Evolutionary conservation across 225 moss, liverwort and hornwort species (phyloP).

Genomic region (Marchantia polymorpha): DNA sequence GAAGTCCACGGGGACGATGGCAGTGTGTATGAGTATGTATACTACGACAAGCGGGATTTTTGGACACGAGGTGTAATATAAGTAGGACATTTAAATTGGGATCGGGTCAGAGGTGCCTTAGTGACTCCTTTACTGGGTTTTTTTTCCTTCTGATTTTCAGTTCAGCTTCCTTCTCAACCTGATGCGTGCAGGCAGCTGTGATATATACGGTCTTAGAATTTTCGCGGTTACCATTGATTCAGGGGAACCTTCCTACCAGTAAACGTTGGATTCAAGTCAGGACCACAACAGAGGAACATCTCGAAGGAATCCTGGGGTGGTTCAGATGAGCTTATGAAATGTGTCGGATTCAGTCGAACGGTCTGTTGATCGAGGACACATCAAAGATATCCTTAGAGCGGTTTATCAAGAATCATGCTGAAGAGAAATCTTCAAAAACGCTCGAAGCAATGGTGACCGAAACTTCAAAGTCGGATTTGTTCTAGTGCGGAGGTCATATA

Average conservation of each 20-base stretch:
- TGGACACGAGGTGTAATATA: background rate
- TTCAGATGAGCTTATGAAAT: background rate
- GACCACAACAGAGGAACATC: background rate
- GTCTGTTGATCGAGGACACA: background rate
- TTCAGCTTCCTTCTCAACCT: conserved; percentile 1
- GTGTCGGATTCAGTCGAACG: background rate
- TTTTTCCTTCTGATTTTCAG: background rate
- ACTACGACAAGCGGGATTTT: background rate
- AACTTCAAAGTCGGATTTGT: background rate
- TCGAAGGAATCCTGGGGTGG: background rate
- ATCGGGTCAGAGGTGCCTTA: background rate
- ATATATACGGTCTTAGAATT: background rate
- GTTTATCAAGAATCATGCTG: background rate
- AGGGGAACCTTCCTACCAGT: background rate
- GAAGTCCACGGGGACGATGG: background rate
- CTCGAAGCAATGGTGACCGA: background rate
- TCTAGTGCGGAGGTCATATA: background rate
- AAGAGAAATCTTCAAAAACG: conserved; percentile 3
- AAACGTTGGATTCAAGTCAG: background rate
- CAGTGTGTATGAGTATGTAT: background rate
- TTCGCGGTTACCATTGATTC: background rate
- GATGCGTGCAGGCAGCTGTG: conserved; percentile 12
- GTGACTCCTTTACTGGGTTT: background rate
- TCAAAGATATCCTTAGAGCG: background rate
- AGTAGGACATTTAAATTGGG: background rate